Base-by-base conservation (phyloP, 345 rosid species). In the Lagerstroemia speciosa region DNA sequence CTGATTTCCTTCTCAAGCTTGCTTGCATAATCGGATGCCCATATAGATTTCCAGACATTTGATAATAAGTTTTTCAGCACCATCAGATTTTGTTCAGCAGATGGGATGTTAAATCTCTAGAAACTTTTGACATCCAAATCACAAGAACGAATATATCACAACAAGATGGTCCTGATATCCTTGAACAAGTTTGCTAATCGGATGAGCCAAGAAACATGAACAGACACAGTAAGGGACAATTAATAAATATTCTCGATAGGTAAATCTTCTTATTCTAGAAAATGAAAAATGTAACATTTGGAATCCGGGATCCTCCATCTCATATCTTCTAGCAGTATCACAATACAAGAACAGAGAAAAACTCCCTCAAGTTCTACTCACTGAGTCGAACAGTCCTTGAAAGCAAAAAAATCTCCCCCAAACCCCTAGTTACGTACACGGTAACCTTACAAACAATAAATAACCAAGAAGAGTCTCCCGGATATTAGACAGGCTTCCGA, bases 1-100 rank as follows among this genome's bases (percentile, higher is more conserved):
- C 96, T 93, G 67, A 93, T 78, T 84, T 93, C 99, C 81, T 86
- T 89, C 75, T 89, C 91, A 34, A 89, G 96, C 71, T 85, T 93
- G 79, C 86, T 85, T 62, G 69, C 71, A 68, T 89, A 87, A 69
- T 91, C 90, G 30, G 86, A 78, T 57, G 97, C 78, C n/a, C n/a
- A 69, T 93, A 83, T 76, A 80, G 82, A 70, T 78, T 85, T 61
- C 77, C 76, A n/a, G 81, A 78, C 80, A 83, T 89, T 53, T 84
- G 77, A 38, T 96, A 82, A 61, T 90, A 75, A 81, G 83, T 89
- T 81, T n/a, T 86, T 86, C 80, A 85, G 79, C 81, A 88, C 90
- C 97, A 89, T 93, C 37, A 60, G 76, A 45, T 66, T 73, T 81
- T 66, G 73, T 10, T n/a, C 61, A 53, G 69, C 30, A 64, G 69